phyloP scores from a whole-genome alignment of 441 rosid species.

The Isatis lusitanica region DNA sequence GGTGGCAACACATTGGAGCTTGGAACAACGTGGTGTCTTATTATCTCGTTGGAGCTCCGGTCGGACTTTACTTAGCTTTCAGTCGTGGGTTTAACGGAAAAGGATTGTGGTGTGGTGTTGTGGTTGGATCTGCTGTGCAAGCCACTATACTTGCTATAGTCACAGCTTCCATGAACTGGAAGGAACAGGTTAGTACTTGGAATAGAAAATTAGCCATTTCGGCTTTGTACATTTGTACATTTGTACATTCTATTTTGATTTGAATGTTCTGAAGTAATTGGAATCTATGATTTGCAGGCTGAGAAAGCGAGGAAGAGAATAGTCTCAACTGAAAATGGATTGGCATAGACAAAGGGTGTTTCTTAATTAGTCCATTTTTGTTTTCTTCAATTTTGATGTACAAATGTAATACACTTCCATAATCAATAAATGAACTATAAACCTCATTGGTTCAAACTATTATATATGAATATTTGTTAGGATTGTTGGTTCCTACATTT shows the following conservation, averaged over 20 bases:
- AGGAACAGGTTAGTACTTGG: slow-evolving; percentile 41
- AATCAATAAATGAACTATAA: too few relatives aligned
- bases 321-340: slow-evolving; percentile 18
- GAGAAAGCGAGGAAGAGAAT: slow-evolving; percentile 46
- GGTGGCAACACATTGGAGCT: slow-evolving; percentile 65
- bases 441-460: too few relatives aligned
- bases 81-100: slow-evolving; percentile 36
- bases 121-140: slow-evolving; percentile 46
- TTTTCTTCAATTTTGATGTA: too few relatives aligned
- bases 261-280: neutral
- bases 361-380: neutral
- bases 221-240: neutral
- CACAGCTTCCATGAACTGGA: slow-evolving; percentile 46
- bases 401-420: too few relatives aligned
- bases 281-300: slow-evolving; percentile 37
- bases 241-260: neutral
- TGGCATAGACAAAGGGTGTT: neutral
- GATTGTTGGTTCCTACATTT: too few relatives aligned
- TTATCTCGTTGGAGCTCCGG: slow-evolving; percentile 53
- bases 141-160: slow-evolving; percentile 36
- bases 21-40: slow-evolving; percentile 53
- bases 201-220: neutral
- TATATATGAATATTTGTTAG: too few relatives aligned
- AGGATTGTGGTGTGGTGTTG: slow-evolving; percentile 56
- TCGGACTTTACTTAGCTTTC: slow-evolving; percentile 48